phyloP scores from a whole-genome alignment of 768 basidiomycete genomes.

The Coprinopsis sp. region DNA sequence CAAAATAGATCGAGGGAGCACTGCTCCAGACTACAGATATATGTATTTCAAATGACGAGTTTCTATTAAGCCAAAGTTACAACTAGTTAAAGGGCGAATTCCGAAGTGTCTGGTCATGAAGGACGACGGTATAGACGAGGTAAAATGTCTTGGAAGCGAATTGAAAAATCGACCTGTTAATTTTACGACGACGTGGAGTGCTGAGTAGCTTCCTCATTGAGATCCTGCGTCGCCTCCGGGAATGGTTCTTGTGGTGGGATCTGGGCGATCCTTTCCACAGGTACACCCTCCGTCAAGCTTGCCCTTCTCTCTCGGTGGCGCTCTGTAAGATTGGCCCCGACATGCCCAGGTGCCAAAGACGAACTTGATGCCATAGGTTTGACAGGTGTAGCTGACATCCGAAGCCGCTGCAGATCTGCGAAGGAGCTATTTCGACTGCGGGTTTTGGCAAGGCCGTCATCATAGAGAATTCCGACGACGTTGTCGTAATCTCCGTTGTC shows the following conservation, averaged over 20 bases:
- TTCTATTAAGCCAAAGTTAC: no score
- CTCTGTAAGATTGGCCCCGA: conserved; percentile 40
- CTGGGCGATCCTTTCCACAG: conserved; percentile 58
- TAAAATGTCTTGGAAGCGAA: no score
- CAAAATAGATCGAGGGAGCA: no score
- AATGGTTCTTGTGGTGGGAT: conserved; percentile 57
- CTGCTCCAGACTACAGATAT: no score
- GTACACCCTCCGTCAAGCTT: conserved; percentile 61
- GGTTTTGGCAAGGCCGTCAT: conserved; percentile 45
- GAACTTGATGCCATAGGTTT: conserved; percentile 12
- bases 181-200: conserved; percentile 21
- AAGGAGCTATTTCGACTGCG: conserved; percentile 70
- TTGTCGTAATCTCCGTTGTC: conserved; percentile 91
- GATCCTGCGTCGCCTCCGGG: conserved; percentile 54
- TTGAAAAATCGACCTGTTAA: no score
- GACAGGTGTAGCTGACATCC: conserved; percentile 27
- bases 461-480: conserved; percentile 64
- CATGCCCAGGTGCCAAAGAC: conserved; percentile 27
- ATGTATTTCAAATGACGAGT: no score
- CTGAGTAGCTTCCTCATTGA: conserved; percentile 59
- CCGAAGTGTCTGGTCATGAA: no score
- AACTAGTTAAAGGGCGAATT: no score
- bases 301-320: conserved; percentile 49
- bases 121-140: no score
- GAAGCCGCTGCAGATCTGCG: conserved; percentile 75